Conservation (phyloP, 2,329 filamentous ascomycete genomes). For the Alternaria infectoria region DNA sequence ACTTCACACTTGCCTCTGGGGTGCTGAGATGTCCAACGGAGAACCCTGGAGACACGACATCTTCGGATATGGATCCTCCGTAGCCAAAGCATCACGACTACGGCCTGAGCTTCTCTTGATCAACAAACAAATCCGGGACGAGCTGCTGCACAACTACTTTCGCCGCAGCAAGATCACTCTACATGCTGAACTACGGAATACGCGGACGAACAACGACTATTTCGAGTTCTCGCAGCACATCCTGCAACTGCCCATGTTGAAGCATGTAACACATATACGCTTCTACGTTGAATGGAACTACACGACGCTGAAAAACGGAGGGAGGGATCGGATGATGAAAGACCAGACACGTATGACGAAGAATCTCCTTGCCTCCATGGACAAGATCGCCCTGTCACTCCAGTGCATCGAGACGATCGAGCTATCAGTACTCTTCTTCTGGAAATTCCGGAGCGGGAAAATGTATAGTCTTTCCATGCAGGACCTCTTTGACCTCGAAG, state of each 20-base stretch:
- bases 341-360: constrained; percentile 42
- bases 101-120: constrained; percentile 35
- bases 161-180: constrained; percentile 38
- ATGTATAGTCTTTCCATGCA: constrained; percentile 44
- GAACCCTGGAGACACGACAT: constrained; percentile 45
- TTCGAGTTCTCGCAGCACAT: constrained; percentile 46
- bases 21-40: constrained; percentile 39
- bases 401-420: constrained; percentile 39
- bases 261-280: constrained; percentile 36
- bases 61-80: constrained; percentile 37
- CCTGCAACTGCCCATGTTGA: constrained; percentile 36
- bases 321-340: constrained; percentile 19
- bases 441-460: constrained; percentile 42
- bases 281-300: constrained; percentile 49
- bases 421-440: constrained; percentile 43
- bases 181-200: constrained; percentile 44
- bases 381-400: constrained; percentile 33
- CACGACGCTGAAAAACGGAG: constrained; percentile 29
- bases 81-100: constrained; percentile 28
- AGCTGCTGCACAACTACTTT: constrained; percentile 39
- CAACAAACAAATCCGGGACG: constrained; percentile 40
- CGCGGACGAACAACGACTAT: constrained; percentile 33
- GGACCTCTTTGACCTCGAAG: constrained; percentile 45
- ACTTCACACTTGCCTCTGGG: constrained; percentile 45
- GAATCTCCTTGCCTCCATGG: constrained; percentile 40